phyloP scores from a whole-genome alignment of 2,329 filamentous ascomycete genomes.

The Trichophyton mentagrophytes region DNA sequence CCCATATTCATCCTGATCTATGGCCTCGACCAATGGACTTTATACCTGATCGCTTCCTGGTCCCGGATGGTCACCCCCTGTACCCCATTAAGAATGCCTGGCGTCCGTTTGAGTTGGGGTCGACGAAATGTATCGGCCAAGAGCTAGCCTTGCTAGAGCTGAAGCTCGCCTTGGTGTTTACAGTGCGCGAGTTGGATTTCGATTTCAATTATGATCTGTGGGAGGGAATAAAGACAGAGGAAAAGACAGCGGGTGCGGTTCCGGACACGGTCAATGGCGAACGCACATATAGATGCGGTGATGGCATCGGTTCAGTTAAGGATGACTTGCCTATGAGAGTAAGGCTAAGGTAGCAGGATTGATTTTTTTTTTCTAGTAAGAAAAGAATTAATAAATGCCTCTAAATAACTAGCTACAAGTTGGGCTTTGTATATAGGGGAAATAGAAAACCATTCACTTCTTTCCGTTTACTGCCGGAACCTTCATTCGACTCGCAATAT shows the following conservation, averaged over 20 bases:
- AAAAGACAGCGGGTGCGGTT: neutral
- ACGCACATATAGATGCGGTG: neutral
- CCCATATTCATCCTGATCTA: constrained; percentile 7
- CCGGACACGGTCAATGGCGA: neutral
- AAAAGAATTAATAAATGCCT: no score
- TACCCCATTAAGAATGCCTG: constrained; percentile 29
- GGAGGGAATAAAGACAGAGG: neutral
- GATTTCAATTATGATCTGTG: constrained; percentile 30
- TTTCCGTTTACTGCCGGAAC: neutral
- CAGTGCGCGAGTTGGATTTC: constrained; percentile 17
- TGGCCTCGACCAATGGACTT: constrained; percentile 17
- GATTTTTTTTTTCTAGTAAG: no score
- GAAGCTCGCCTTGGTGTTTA: constrained; percentile 18
- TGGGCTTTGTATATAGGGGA: no score
- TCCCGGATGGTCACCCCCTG: constrained; percentile 10
- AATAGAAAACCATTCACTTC: no score
- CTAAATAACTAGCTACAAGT: no score
- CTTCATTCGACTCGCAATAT: constrained; percentile 15
- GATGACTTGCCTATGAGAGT: neutral
- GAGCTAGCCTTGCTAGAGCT: constrained; percentile 37
- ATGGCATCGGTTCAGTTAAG: neutral
- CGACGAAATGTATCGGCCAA: constrained; percentile 39
- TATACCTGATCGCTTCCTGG: constrained; percentile 27
- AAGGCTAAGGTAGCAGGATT: neutral
- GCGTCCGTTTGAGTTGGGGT: constrained; percentile 39